Evolutionary conservation across 2,329 filamentous ascomycete species (phyloP), one percentile per base, ranked within the genome.

Genomic region (Diaporthe australafricana): DNA sequence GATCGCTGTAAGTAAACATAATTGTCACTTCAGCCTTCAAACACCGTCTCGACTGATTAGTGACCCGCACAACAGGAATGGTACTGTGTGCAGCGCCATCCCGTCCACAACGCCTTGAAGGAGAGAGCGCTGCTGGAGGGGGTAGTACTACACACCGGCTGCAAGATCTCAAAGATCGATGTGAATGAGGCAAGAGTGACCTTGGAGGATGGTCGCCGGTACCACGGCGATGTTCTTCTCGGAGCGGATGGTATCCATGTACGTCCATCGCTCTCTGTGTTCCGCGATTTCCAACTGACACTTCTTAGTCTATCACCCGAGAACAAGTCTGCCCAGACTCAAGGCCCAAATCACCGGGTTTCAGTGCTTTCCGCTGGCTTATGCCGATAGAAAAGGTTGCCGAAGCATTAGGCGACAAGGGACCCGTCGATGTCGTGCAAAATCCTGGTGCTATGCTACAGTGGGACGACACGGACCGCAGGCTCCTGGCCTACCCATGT

Each of bases 191-290:
- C 30, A 22, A 56, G 50, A 32, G 27, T 68, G 38, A 68, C 65
- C 27, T 25, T 68, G 14, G 65, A 56, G 11, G 65, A 68, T 25
- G 65, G 65, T 2, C 65, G 50, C 2, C 25, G 52, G 12, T 68
- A 56, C 1, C 50, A 47, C 2, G 65, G 65, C n/a, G 65, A 68
- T 20, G 65, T 68, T 45, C 25, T 68, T 25, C 65, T 68, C 9
- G 65, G 65, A 5, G 65, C 50, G 5, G 50, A 68, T 20, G 65
- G 65, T 7, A 14, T 68, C 22, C 38, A 68, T 27, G 65, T 68
- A 32, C 5, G 65, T 40, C 20, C 25, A 22, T 2, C 9, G 22
- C 22, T 5, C 8, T 17, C 25, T 14, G 8, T 45, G 17, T n/a
- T n/a, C n/a, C n/a, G 2, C 22, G 20, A 3, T 7, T 17, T 4